Evolutionary conservation across 2,329 filamentous ascomycete genomes (phyloP), one percentile per base, ranked within the genome.

Genomic region (Calonectria leucothoes): DNA sequence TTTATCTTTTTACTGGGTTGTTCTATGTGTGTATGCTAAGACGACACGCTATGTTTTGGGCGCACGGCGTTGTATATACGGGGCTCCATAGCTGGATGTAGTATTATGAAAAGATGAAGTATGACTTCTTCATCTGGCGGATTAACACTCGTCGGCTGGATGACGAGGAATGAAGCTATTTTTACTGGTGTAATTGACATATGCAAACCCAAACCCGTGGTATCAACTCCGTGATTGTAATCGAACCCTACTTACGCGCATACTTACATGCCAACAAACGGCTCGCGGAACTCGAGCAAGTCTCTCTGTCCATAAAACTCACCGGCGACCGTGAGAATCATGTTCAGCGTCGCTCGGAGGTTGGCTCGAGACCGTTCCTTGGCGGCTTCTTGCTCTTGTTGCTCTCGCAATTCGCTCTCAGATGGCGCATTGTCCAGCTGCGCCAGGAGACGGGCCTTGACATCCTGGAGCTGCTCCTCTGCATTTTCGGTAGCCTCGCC

Each of bases 291-390:
- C 79, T 94, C 92, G 63, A 98, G 89, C 75, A 98, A 85, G 83
- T 98, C 96, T 76, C 93, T 89, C 85, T 98, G 96, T 1, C 96
- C 95, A 84, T 96, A 98, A 77, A 94, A 92, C 84, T 98, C 95
- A 79, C 95, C 96, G 61, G 94, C 93, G 42, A 98, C 89, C 0
- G 94, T 97, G 77, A 98, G 87, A 67, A 98, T 94, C 95, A 98
- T 98, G 84, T 97, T 96, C 39, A 98, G 88, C 49, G 95, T 95
- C n/a, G 92, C 93, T 33, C 90, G 88, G 86, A 88, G 88, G 82
- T 89, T 91, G 79, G 87, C 84, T 48, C 84, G 85, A 48, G 82
- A 82, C n/a, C 86, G 82, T 42, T 80, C 76, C 71, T 77, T 78
- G 4, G 81, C 78, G 3, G 75, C 77, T 64, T 83, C 80, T 55